Base-by-base conservation (phyloP, 2,329 filamentous ascomycete genomes). In the Diaporthe destruens region DNA sequence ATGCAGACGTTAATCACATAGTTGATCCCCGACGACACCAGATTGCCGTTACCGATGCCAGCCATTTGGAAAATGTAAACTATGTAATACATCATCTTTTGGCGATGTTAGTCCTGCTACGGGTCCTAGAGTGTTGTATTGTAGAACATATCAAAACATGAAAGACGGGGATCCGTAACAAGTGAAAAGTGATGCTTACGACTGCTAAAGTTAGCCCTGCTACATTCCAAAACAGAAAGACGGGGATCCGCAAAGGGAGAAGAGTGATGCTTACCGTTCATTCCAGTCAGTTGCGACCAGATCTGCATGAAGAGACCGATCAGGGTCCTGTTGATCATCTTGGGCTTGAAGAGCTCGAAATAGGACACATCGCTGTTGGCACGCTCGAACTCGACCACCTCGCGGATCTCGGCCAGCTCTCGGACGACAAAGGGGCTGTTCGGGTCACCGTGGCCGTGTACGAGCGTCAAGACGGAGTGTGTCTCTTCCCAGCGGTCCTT, bases 1-100 rank as follows among this genome's bases (percentile, higher is more conserved):
- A 94, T 93, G 68, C 91, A 74, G 1, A 96, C 93, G 80, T 95
- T 95, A 84, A 96, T 94, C 77, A 95, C 86, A 79, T 93, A 94
- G 78, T 93, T 90, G 75, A 94, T 93, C 12, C 88, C 90, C 23
- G 90, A 92, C 9, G 92, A 87, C 56, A 93, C 81, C 11, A 94
- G 86, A 49, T 90, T 87, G 69, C 85, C 86, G 76, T 89, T 87
- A 1, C 81, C 83, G n/a, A 92, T 84, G 12, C 91, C 91, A 20
- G 92, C 91, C 92, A 94, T 94, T 14, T 85, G 85, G 80, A 94
- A 93, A 72, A 94, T 88, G 75, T 93, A 93, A 61, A 86, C 87
- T 75, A 92, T 91, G 77, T 93, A 92, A 81, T 91, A 92, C 89
- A 91, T 74, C 92, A 90, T 92, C 49, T 89, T 91, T 77, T 94